A percentile compares a stretch with the other conserved stretches of the same genome.
These are phyloP conservation scores for Fraxinus quadrangulata DNA, from an alignment of 257 asterid genomes.

Conservation along the genomic window DNA sequence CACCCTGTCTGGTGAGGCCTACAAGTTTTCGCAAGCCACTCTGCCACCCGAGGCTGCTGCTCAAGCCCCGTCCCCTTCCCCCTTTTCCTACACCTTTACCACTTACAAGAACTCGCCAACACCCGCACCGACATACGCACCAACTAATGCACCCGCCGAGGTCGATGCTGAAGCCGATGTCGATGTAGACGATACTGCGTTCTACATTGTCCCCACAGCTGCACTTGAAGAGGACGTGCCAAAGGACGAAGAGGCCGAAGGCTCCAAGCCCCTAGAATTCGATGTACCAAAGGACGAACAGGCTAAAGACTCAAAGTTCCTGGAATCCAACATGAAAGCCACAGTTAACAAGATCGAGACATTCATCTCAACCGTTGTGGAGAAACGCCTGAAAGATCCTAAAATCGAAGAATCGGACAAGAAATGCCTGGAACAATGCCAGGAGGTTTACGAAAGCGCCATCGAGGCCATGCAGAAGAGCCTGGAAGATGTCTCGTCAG, in stretches of 20 bases:
- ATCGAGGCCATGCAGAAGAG: slow-evolving; percentile 36
- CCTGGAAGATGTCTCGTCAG: slow-evolving; percentile 30
- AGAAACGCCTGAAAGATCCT: slow-evolving; percentile 22
- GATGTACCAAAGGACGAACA: slow-evolving; percentile 8
- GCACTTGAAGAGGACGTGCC: neutral
- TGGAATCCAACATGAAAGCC: slow-evolving; percentile 29
- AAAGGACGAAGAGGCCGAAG: neutral
- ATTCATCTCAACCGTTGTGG: slow-evolving; percentile 31
- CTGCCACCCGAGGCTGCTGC: neutral
- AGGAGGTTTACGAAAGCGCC: slow-evolving; percentile 33
- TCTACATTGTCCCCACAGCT: neutral
- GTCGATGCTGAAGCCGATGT: neutral
- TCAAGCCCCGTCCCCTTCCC: neutral
- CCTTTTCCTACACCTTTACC: neutral
- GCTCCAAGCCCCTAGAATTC: slow-evolving; percentile 8
- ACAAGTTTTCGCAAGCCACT: neutral
- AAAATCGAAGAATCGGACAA: neutral
- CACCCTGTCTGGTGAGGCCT: slow-evolving; percentile 14
- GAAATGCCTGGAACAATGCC: slow-evolving; percentile 33
- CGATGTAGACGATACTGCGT: neutral
- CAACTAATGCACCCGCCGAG: neutral
- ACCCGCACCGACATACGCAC: neutral
- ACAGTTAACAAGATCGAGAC: slow-evolving; percentile 27
- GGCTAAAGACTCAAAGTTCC: slow-evolving; percentile 14
- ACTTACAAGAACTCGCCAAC: neutral